Conservation (phyloP, 2,329 filamentous ascomycete species). For the Huntiella savannae region DNA sequence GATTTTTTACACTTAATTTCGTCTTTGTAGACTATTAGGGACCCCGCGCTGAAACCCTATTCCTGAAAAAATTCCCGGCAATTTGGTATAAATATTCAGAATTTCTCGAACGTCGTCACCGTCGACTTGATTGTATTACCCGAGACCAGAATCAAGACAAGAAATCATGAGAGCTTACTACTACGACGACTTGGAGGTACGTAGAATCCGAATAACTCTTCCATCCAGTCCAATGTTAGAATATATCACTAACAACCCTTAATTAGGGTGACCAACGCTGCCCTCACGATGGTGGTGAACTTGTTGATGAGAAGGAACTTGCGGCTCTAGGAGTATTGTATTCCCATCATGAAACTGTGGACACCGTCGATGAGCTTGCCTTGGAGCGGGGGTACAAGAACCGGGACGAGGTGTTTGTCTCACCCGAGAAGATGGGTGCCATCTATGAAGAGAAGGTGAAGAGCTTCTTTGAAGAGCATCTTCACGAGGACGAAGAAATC, state of each 20-base stretch:
- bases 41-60: too few species aligned
- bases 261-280: conserved; percentile 77
- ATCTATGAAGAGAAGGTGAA: conserved; percentile 88
- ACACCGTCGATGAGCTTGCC: conserved; percentile 56
- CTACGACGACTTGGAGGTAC: conserved; percentile 35
- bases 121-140: too few species aligned
- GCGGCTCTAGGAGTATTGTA: conserved; percentile 63
- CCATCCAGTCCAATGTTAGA: not conserved
- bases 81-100: too few species aligned
- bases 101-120: too few species aligned
- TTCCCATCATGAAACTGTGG: conserved; percentile 43
- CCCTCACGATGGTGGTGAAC: conserved; percentile 66
- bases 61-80: too few species aligned
- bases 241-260: not conserved
- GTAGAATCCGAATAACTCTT: conserved; percentile 12
- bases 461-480: conserved; percentile 81
- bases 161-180: conserved; percentile 36
- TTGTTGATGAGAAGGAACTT: conserved; percentile 47
- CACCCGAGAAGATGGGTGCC: conserved; percentile 65
- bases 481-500: conserved; percentile 98
- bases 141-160: not conserved
- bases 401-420: conserved; percentile 81
- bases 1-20: too few species aligned
- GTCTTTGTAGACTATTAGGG: too few species aligned
- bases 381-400: conserved; percentile 69